Evolutionary conservation across 2,329 filamentous ascomycete species (phyloP), one percentile per base, ranked within the genome.

Genomic region (Verticillium nonalfalfae): DNA sequence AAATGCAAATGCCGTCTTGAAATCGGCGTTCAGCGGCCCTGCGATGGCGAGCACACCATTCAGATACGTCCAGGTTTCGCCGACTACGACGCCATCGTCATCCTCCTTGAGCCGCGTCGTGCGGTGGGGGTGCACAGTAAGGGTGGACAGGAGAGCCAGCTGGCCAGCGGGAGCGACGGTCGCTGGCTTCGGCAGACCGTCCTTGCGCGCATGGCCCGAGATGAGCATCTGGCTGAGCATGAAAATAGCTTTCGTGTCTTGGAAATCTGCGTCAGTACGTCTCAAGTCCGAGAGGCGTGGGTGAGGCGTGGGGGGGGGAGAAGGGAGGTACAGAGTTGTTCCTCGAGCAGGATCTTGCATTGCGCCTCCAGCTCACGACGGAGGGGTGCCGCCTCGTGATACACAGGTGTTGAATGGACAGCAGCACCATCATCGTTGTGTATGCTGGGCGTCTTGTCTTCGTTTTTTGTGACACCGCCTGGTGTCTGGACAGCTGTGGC

Each of bases 41-140:
- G 89, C 82, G 3, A 87, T 80, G 0, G 76, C 75, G 21, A 90
- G 81, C 1, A 93, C 74, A 60, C 86, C 85, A 59, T 85, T 86
- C 1, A 98, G 81, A 62, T 95, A 90, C 40, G 81, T 79, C 35
- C 94, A 76, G 1, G 93, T 86, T 40, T 86, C 79, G 59, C 87
- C 82, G 2, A 91, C 80, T 10, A 90, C 84, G 57, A 87, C 81
- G 59, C 82, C 74, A 60, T 85, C 83, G 21, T 90, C 86, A 13
- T 76, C 69, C 9, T 85, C 84, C 34, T 82, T 80, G 3, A 89
- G 83, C 58, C 90, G 86, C 3, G 88, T 95, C 1, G 93, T 97
- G 65, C 90, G 85, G 31, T 79, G 77, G 0, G 94, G 94, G 69
- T 97, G 92, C 14, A 95, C 84, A n/a, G 88, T 75, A n/a, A 97